phyloP scores from a whole-genome alignment of 2,329 filamentous ascomycete genomes.

The Fusarium tjaetaba region DNA sequence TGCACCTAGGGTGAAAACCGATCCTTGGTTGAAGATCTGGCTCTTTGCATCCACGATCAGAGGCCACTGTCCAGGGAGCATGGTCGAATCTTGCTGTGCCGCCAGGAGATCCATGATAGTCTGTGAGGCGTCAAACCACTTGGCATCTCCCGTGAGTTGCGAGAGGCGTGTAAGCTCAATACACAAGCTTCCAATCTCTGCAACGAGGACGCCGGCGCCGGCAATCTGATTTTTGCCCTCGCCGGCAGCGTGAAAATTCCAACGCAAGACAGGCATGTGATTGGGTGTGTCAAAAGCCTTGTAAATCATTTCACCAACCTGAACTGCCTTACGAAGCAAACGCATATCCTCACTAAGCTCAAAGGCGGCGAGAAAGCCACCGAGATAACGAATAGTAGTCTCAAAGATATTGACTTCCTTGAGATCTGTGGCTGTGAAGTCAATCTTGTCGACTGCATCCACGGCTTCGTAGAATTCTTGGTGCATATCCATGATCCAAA shows the following conservation, averaged over 20 bases:
- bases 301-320: slow-evolving; percentile 72
- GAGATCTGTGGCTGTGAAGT: slow-evolving; percentile 65
- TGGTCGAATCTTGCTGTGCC: slow-evolving; percentile 70
- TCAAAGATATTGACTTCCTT: slow-evolving; percentile 72
- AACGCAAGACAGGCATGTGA: slow-evolving; percentile 67
- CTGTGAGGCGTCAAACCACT: slow-evolving; percentile 78
- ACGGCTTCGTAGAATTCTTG: slow-evolving; percentile 73
- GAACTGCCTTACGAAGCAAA: slow-evolving; percentile 69
- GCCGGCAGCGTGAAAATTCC: slow-evolving; percentile 54
- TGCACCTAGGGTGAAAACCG: slow-evolving; percentile 60
- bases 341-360: slow-evolving; percentile 68
- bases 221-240: slow-evolving; percentile 44
- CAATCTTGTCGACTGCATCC: slow-evolving; percentile 64
- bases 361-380: slow-evolving; percentile 75
- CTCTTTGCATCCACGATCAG: slow-evolving; percentile 38
- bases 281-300: slow-evolving; percentile 75
- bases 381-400: slow-evolving; percentile 76
- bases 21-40: slow-evolving; percentile 36
- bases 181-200: slow-evolving; percentile 70
- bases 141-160: slow-evolving; percentile 76
- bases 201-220: slow-evolving; percentile 54
- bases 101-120: slow-evolving; percentile 75
- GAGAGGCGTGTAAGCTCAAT: slow-evolving; percentile 79
- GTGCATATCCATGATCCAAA: slow-evolving; percentile 77
- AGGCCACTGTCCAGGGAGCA: slow-evolving; percentile 79